phyloP scores from a whole-genome alignment of 2,329 filamentous ascomycete species.

The Paecilomyces sp. region DNA sequence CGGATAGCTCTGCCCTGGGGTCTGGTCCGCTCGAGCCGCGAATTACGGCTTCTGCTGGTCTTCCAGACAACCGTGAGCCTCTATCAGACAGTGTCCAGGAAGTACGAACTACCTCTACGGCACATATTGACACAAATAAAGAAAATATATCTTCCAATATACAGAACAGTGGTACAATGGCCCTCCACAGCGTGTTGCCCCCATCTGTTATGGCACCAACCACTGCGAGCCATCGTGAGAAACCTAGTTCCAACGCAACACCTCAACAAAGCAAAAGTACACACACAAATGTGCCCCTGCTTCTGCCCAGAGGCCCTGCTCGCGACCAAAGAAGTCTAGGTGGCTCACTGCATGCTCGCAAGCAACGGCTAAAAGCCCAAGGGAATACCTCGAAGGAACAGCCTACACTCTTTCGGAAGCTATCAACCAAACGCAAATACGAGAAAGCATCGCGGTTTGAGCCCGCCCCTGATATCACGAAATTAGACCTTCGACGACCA shows the following conservation, averaged over 20 bases:
- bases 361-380: not conserved
- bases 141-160: not conserved
- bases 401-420: slow-evolving; percentile 10
- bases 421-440: slow-evolving; percentile 20
- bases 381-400: not conserved
- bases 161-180: not conserved
- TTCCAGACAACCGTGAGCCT: not conserved
- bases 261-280: not conserved
- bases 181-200: not conserved
- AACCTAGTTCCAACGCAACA: not conserved
- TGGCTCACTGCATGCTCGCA: not conserved
- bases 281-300: not conserved
- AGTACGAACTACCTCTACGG: not conserved
- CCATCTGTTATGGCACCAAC: not conserved
- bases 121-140: not conserved
- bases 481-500: slow-evolving; percentile 29
- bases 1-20: not conserved
- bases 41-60: not conserved
- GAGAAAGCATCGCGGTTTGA: slow-evolving; percentile 26
- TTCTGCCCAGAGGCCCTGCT: not conserved
- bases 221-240: not conserved
- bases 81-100: too few species aligned
- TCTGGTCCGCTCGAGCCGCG: not conserved
- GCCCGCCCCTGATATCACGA: slow-evolving; percentile 25
- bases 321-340: not conserved